Base-by-base conservation (phyloP, 306 rosid genomes). In the Coriaria nepalensis region DNA sequence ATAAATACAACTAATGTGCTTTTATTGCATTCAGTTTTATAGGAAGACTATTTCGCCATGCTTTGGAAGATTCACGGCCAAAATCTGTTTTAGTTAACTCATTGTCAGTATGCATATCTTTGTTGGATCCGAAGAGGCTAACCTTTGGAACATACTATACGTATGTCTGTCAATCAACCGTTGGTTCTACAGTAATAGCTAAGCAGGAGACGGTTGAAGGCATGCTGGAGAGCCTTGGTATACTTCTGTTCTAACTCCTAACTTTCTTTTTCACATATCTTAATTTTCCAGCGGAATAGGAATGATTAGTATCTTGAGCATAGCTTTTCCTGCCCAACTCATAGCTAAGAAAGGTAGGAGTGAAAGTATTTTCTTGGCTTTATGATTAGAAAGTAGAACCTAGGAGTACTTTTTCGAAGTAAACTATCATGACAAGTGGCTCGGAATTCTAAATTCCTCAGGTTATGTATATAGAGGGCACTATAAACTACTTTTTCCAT, bases 221-320 rank as follows among this genome's bases (percentile, higher is more conserved):
- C 76, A 90, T 90, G 98, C 66, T 90, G 68, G 95, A 81, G 72
- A 81, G 92, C 83, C 61, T 90, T 46, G 87, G 97, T 90, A 64
- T 53, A 55, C 52, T 13, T 74, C 49, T 61, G 12, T 45, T n/a
- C 33, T 15, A 9, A 45, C 2, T 45, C 6, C 33, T 15, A 9
- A 45, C 2, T 11, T 7, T 15, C 20, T 45, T 45, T 13, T 20
- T 20, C 29, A 20, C 29, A 1, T 20, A 20, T 20, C 29, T 20
- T 20, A 20, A 20, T 20, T 20, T 20, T 1, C 29, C 29, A 20
- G 29, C 29, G 3, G 29, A 20, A 20, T 20, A 20, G 29, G 29
- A 20, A 20, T 20, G 29, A 20, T 20, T 20, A 20, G 29, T 3
- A 20, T 20, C 29, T 20, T 20, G 29, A 20, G 29, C 29, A 20